These are phyloP conservation scores for Suhomyces prunicola DNA, from an alignment of 805 yeast genomes.

Conservation along the genomic window DNA sequence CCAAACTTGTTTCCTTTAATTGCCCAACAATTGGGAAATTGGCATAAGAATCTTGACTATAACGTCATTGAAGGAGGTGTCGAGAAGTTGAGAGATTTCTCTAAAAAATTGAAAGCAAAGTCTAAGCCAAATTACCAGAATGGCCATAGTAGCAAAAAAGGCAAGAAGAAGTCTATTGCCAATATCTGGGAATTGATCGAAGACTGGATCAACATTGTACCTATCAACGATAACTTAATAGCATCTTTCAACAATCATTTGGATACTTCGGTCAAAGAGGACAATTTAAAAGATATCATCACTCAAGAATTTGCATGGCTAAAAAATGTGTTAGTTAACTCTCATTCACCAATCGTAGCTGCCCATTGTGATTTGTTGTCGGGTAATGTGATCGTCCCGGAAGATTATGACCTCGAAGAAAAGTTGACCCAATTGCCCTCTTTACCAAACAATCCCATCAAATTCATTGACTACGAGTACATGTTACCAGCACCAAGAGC, in stretches of 20 bases:
- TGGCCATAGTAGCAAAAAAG: conserved; percentile 11
- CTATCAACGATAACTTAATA: conserved; percentile 43
- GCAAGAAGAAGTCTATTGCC: conserved; percentile 29
- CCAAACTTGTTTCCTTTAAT: conserved; percentile 51
- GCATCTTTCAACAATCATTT: conserved; percentile 34
- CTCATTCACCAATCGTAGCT: conserved; percentile 54
- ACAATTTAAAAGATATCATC: conserved; percentile 38
- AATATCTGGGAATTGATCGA: conserved; percentile 59
- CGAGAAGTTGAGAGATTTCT: conserved; percentile 32
- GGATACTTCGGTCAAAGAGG: conserved; percentile 15
- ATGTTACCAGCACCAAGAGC: conserved; percentile 72
- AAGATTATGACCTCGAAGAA: conserved; percentile 16
- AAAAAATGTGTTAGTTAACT: conserved; percentile 30
- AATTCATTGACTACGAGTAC: conserved; percentile 70
- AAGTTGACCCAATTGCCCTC: conserved; percentile 15
- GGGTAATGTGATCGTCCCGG: conserved; percentile 69
- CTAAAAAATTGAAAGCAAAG: conserved; percentile 13
- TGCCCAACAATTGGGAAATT: conserved; percentile 64
- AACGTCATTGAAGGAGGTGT: conserved; percentile 48
- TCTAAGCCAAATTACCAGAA: not conserved
- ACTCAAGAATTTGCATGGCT: conserved; percentile 56
- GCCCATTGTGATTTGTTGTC: conserved; percentile 70
- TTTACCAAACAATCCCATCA: conserved; percentile 38
- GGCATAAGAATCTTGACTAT: conserved; percentile 56
- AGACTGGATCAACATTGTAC: conserved; percentile 63